These are phyloP conservation scores for Cryptococcus sp. DNA, from an alignment of 1,284 basidiomycete species.

Conservation along the genomic window DNA sequence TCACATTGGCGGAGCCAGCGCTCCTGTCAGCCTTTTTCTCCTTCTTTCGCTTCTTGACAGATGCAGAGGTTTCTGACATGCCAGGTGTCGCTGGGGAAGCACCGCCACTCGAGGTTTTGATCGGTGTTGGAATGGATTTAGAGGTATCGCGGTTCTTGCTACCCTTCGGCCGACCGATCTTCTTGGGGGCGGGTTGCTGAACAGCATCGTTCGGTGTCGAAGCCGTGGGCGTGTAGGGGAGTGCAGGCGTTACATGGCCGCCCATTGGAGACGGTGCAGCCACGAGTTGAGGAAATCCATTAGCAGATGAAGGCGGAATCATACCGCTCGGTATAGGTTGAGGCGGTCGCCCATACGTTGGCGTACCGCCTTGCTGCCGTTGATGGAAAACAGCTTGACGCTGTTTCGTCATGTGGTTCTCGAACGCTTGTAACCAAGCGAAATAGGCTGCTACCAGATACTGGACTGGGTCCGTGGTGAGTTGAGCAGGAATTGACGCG, in stretches of 20 bases:
- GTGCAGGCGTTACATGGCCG: too few relatives aligned
- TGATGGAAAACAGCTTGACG: slow-evolving; percentile 10
- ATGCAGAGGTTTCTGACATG: slow-evolving; percentile 2
- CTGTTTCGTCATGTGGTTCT: slow-evolving; percentile 36
- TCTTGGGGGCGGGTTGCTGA: background rate
- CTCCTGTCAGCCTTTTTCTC: slow-evolving; percentile 14
- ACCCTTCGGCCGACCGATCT: slow-evolving; percentile 1
- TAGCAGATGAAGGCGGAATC: slow-evolving; percentile 4
- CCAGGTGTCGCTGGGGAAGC: background rate
- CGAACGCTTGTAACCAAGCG: slow-evolving; percentile 43
- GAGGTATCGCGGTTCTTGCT: slow-evolving; percentile 2
- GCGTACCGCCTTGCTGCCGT: slow-evolving; percentile 12
- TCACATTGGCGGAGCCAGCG: slow-evolving; percentile 10
- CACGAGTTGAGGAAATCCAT: background rate
- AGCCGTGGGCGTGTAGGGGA: slow-evolving; percentile 4
- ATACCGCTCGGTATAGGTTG: slow-evolving; percentile 2
- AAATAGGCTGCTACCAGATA: slow-evolving; percentile 40
- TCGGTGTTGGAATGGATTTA: slow-evolving; percentile 10
- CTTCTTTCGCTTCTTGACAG: slow-evolving; percentile 26
- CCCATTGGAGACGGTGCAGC: slow-evolving; percentile 3
- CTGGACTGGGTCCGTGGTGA: slow-evolving; percentile 36
- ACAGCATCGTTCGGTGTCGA: slow-evolving; percentile 2
- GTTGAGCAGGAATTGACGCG: slow-evolving; percentile 19
- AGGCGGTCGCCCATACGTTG: slow-evolving; percentile 15
- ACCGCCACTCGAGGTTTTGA: slow-evolving; percentile 4